A percentile compares a stretch with the other conserved stretches of the same genome.
Evolutionary conservation across 169 alveolate species (phyloP).

Genomic region (Eimeria zaria): DNA sequence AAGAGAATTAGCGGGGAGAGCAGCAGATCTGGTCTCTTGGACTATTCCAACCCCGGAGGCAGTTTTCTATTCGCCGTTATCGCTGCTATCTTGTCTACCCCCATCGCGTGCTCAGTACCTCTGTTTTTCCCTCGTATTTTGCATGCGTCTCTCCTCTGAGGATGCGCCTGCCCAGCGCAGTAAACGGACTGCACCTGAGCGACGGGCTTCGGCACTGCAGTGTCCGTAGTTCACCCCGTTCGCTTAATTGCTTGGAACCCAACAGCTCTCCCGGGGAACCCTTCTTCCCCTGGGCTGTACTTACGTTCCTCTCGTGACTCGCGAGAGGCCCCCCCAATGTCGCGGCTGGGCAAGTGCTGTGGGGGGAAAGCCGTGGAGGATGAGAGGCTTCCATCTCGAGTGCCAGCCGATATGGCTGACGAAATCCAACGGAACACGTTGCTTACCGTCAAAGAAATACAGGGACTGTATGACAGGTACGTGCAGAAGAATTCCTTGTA

Average conservation of each 20-base stretch:
- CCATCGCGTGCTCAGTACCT: neutral
- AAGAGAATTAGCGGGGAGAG: neutral
- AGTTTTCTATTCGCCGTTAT: neutral
- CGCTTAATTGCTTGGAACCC: neutral
- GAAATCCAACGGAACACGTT: conserved; percentile 55
- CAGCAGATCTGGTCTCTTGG: neutral
- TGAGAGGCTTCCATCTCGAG: conserved; percentile 50
- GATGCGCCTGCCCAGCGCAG: conserved; percentile 71
- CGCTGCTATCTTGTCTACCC: neutral
- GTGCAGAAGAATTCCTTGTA: neutral
- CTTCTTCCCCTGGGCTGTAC: neutral
- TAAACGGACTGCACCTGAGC: conserved; percentile 71
- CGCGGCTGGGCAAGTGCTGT: conserved; percentile 54
- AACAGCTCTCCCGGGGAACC: neutral
- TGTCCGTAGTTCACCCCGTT: conserved; percentile 25
- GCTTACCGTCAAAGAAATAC: conserved; percentile 71
- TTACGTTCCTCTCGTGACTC: conserved; percentile 10
- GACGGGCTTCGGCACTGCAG: conserved; percentile 73
- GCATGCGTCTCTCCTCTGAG: conserved; percentile 54
- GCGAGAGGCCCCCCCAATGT: conserved; percentile 66
- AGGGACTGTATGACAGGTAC: conserved; percentile 75
- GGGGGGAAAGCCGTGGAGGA: conserved; percentile 54
- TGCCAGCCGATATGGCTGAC: conserved; percentile 61
- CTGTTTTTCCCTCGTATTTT: neutral
- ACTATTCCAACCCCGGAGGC: neutral